Evolutionary conservation across 75 land plant genomes (phyloP), one percentile per base, ranked within the genome.

Genomic region (Larix kaempferi): DNA sequence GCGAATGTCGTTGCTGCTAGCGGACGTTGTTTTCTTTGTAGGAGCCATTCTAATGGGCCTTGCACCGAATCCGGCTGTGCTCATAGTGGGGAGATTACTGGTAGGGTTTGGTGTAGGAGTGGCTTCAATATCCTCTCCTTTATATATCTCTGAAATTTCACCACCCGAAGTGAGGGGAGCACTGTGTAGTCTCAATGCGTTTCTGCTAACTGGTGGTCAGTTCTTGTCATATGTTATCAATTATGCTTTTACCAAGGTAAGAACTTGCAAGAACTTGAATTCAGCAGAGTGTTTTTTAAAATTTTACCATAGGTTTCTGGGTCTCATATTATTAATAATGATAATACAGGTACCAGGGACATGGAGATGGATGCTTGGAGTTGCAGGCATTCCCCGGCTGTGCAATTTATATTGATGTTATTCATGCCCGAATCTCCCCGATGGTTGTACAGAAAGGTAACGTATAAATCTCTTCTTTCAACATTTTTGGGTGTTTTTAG

Each of bases 291-390:
- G 54, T 49, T 49, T 49, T 10, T 49, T 49, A 10, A 49, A 8
- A 11, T 10, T 49, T 49, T 49, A 49, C 54, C 54, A 10, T 10
- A 49, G 1, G 54, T 49, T 49, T 10, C 52, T 49, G 54, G 12
- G 54, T 49, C 54, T 49, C 12, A 49, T 49, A 11, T 49, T 49
- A 49, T 49, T 49, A 49, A 49, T 39, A 49, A 49, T 39, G 1
- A 39, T 59, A 6, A 17, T 60, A 23, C 22, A 90, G 92, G 87
- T 79, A 2, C 78, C 77, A 14, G 90, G 93, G 19, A 88, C 93
- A 29, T 91, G 93, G 93, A 77, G 93, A 25, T 91, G 88, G 93
- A 91, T 91, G 93, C 90, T 91, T 66, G 93, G 93, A 25, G 82
- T 91, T 59, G 84, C 93, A n/a, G 88, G 81, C 29, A 26, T 91